These are phyloP conservation scores for Chrysosporium queenslandicum DNA, from an alignment of 2,329 filamentous ascomycete species.

Conservation along the genomic window DNA sequence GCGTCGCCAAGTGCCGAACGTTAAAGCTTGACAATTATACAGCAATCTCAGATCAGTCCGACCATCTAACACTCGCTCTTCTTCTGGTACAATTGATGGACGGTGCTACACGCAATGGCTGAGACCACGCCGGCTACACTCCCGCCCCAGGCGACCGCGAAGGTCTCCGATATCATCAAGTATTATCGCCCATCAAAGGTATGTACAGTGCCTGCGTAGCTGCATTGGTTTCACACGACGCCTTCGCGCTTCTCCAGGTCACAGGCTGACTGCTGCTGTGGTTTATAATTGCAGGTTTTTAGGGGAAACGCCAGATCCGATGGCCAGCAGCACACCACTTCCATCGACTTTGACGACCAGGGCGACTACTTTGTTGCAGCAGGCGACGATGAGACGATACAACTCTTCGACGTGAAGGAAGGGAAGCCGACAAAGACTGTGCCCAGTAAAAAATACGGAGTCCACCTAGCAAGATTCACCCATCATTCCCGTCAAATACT, in stretches of 20 bases:
- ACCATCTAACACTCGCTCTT: background rate
- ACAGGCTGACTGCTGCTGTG: slow-evolving; percentile 6
- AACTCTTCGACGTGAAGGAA: slow-evolving; percentile 88
- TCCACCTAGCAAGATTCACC: slow-evolving; percentile 86
- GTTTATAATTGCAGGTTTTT: slow-evolving; percentile 22
- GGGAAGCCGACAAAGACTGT: slow-evolving; percentile 81
- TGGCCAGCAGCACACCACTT: slow-evolving; percentile 57
- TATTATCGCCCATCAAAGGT: slow-evolving; percentile 74
- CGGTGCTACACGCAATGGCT: slow-evolving; percentile 17
- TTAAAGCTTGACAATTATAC: background rate
- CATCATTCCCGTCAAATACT: slow-evolving; percentile 85
- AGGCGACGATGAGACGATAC: slow-evolving; percentile 87
- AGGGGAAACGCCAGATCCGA: slow-evolving; percentile 31
- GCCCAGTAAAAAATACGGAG: slow-evolving; percentile 93
- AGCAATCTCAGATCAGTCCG: background rate
- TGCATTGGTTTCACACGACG: background rate
- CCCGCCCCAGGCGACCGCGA: slow-evolving; percentile 29
- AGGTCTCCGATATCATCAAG: slow-evolving; percentile 66
- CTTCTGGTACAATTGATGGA: background rate
- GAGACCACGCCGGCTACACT: slow-evolving; percentile 20
- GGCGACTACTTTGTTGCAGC: slow-evolving; percentile 87
- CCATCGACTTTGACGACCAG: slow-evolving; percentile 91
- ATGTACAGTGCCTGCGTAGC: too few relatives aligned
- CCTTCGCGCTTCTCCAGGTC: background rate
- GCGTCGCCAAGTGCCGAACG: background rate